phyloP scores from a whole-genome alignment of 83 land plant species.

The Diphasiastrum complanatum region DNA sequence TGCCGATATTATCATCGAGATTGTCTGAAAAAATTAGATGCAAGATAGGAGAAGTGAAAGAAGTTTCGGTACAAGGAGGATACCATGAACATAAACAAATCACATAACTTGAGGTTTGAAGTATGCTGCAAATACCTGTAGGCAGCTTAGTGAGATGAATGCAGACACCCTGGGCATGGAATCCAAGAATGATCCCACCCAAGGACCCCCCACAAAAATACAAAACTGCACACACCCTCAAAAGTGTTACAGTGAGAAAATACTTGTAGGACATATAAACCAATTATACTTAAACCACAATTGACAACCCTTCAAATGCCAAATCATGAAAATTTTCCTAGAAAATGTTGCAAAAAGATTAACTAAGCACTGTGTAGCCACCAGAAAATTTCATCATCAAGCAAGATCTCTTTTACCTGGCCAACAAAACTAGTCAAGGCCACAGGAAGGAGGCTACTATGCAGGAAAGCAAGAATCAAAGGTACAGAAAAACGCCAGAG shows the following conservation, averaged over 20 bases:
- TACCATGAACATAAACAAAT: neutral
- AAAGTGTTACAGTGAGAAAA: neutral
- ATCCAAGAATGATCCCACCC: slow-evolving; percentile 78
- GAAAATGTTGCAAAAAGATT: slow-evolving; percentile 2
- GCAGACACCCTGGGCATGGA: slow-evolving; percentile 57
- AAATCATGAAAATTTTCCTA: neutral
- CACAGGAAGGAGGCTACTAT: slow-evolving; percentile 79
- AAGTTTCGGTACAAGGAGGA: slow-evolving; percentile 6
- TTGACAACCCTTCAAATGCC: neutral
- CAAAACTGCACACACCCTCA: slow-evolving; percentile 47
- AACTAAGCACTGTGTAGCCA: slow-evolving; percentile 19
- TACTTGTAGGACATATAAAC: slow-evolving; percentile 11
- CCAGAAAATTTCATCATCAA: slow-evolving; percentile 8
- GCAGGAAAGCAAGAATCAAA: slow-evolving; percentile 68
- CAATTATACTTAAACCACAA: slow-evolving; percentile 20
- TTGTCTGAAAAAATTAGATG: slow-evolving; percentile 46
- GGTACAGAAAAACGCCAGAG: slow-evolving; percentile 83
- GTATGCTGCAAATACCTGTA: slow-evolving; percentile 45
- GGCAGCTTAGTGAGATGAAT: slow-evolving; percentile 46
- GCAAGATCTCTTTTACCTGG: slow-evolving; percentile 43
- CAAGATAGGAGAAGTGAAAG: neutral
- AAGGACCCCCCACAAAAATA: slow-evolving; percentile 66
- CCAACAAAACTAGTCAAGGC: slow-evolving; percentile 66
- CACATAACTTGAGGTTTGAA: neutral
- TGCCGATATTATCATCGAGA: slow-evolving; percentile 74